Base-by-base conservation (phyloP, 805 yeast species). In the Ogataea henricii region DNA sequence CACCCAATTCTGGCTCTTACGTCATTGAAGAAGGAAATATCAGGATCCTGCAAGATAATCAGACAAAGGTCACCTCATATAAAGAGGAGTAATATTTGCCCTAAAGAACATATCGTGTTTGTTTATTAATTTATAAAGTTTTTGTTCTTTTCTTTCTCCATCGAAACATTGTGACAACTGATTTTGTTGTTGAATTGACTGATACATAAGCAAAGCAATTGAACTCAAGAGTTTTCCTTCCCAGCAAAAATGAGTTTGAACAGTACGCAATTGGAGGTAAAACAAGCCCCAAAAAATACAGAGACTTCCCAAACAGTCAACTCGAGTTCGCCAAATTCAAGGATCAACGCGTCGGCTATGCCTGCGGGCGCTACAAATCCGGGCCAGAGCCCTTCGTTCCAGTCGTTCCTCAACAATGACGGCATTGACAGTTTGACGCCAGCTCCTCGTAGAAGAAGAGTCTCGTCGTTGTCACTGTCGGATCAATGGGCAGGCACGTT, bases 381-480 rank as follows among this genome's bases (percentile, higher is more conserved):
- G 2, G 43, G 18, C 6, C 55, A 52, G 33, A 49, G 51, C 35
- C 54, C 60, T 13, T 30, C 56, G 8, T 59, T 58, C 35, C 59
- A 55, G 43, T 82, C 89, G 9, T 83, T 78, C 57, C 73, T 85
- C 52, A 84, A 85, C 58, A 85, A 83, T 54, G 90, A 85, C 60
- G 88, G 87, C 20, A 84, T 85, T 17, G 90, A 85, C 60, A 76
- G 78, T 46, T 66, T 85, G 60, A 77, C 76, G 45, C 91, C 91
- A 2, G 71, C 76, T 44, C 71, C 79, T 7, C 74, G 87, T 63
- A 81, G 77, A 55, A 81, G 82, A 60, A 67, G 84, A 37, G 87
- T 83, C 6, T 80, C 86, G 9, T 81, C 87, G 27, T 64, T 85
- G 34, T 84, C 90, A 18, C 70, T 85, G 39, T 77, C 86, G 4